phyloP scores from a whole-genome alignment of 1,284 basidiomycete species.

The Entoloma clypeatum region DNA sequence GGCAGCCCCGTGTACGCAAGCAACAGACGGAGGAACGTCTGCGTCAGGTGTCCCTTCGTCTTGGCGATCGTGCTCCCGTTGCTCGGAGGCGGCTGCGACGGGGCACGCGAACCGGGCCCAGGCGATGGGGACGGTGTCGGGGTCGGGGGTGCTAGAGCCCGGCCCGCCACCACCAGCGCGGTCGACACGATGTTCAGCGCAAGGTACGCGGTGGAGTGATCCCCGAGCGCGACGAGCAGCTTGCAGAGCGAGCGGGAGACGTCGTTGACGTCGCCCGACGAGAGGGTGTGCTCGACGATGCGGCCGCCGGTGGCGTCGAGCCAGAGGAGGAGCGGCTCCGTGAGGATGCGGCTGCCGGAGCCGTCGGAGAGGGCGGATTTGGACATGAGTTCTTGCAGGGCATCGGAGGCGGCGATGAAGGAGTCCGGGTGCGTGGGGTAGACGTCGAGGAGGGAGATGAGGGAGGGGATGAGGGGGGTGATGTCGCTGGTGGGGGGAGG shows the following conservation, averaged over 20 bases:
- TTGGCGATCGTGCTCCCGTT: too few species aligned
- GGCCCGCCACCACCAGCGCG: conserved; percentile 23
- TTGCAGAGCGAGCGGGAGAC: conserved; percentile 71
- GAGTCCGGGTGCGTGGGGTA: conserved; percentile 42
- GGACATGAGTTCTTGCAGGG: conserved; percentile 73
- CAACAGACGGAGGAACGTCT: conserved; percentile 67
- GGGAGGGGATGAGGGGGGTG: conserved; percentile 54
- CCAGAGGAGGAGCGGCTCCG: conserved; percentile 81
- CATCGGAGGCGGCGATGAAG: conserved; percentile 65
- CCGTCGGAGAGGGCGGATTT: conserved; percentile 71
- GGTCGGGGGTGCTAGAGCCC: conserved; percentile 20
- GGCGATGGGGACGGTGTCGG: conserved; percentile 18
- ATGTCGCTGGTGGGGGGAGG: conserved; percentile 57
- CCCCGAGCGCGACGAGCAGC: conserved; percentile 74
- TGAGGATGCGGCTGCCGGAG: conserved; percentile 66
- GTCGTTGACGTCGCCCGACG: conserved; percentile 46
- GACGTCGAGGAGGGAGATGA: conserved; percentile 59
- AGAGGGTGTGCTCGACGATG: conserved; percentile 49
- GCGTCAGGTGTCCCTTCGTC: conserved; percentile 52
- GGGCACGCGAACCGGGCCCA: too few species aligned
- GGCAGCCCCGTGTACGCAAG: conserved; percentile 75
- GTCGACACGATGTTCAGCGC: conserved; percentile 60
- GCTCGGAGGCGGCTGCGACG: too few species aligned
- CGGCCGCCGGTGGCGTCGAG: conserved; percentile 49
- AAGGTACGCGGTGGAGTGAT: conserved; percentile 81